These are phyloP conservation scores for Colletotrichum acutatum DNA, from an alignment of 2,329 filamentous ascomycete species.

Conservation along the genomic window DNA sequence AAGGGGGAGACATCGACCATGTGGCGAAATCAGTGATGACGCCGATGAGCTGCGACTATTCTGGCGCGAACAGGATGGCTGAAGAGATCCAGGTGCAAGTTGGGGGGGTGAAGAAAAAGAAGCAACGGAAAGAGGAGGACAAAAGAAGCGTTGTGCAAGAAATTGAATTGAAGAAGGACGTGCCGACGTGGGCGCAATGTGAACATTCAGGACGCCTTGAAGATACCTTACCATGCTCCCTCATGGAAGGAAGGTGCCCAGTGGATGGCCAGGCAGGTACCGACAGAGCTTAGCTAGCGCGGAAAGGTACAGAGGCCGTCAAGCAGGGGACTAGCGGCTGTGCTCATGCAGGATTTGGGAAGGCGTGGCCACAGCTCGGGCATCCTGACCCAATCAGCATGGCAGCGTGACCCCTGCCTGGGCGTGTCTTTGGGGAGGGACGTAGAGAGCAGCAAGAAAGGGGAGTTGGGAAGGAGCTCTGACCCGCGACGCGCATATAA, in stretches of 20 bases:
- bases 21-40: background rate
- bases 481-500: slow-evolving; percentile 58
- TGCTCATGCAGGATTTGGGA: slow-evolving; percentile 28
- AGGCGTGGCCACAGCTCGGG: slow-evolving; percentile 21
- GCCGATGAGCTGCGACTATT: background rate
- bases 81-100: background rate
- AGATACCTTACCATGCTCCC: background rate
- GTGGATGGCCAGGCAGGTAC: background rate
- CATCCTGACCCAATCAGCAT: slow-evolving; percentile 22
- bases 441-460: slow-evolving; percentile 12
- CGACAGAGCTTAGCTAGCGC: background rate
- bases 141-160: background rate
- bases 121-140: background rate
- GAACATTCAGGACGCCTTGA: background rate
- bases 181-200: background rate
- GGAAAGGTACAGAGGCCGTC: slow-evolving; percentile 9
- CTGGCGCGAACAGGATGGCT: background rate
- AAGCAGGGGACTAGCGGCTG: slow-evolving; percentile 8
- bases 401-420: slow-evolving; percentile 25
- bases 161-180: background rate
- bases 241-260: background rate
- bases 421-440: slow-evolving; percentile 3
- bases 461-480: slow-evolving; percentile 35
- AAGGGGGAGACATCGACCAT: background rate
- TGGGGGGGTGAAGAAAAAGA: background rate